Percentiles rank a stretch among this genome's conserved stretches.
Evolutionary conservation across 352 stramenopile species (phyloP).

Genomic region (Aphanomyces euteiches): DNA sequence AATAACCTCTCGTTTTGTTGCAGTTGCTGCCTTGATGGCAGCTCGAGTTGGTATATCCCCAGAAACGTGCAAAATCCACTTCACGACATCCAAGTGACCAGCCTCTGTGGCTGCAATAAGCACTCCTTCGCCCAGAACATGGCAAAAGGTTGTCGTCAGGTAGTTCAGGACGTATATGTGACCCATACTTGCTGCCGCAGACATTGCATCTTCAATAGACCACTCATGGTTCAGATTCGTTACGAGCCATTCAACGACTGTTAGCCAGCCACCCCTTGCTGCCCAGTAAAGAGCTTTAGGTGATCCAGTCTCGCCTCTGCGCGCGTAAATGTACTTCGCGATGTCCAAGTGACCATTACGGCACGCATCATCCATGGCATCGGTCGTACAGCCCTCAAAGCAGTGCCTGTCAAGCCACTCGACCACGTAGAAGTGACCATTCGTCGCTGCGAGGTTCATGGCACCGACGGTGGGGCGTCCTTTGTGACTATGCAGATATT

Average conservation of each 20-base stretch:
- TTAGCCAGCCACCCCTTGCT: not conserved
- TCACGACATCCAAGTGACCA: conserved; percentile 19
- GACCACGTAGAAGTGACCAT: conserved; percentile 15
- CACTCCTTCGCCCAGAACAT: not conserved
- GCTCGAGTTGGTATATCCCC: not conserved
- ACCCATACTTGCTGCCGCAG: not conserved
- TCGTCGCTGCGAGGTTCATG: conserved; percentile 11
- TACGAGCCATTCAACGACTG: conserved; percentile 4
- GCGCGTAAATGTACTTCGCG: conserved; percentile 8
- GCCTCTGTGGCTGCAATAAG: not conserved
- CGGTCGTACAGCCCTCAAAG: conserved; percentile 24
- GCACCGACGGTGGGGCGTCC: not conserved
- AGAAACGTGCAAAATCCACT: not conserved
- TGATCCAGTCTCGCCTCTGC: too few species aligned
- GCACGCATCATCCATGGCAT: conserved; percentile 25
- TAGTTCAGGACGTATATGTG: not conserved
- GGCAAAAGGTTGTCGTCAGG: not conserved
- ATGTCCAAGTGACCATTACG: conserved; percentile 26
- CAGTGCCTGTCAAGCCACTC: conserved; percentile 14
- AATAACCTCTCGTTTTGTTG: not conserved
- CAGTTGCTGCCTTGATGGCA: not conserved
- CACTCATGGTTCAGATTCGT: not conserved
- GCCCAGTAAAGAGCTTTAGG: too few species aligned
- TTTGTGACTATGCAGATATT: conserved; percentile 18
- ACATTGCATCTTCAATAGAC: not conserved